phyloP scores from a whole-genome alignment of 805 yeast species.

The Metahyphopichia silvanorum region DNA sequence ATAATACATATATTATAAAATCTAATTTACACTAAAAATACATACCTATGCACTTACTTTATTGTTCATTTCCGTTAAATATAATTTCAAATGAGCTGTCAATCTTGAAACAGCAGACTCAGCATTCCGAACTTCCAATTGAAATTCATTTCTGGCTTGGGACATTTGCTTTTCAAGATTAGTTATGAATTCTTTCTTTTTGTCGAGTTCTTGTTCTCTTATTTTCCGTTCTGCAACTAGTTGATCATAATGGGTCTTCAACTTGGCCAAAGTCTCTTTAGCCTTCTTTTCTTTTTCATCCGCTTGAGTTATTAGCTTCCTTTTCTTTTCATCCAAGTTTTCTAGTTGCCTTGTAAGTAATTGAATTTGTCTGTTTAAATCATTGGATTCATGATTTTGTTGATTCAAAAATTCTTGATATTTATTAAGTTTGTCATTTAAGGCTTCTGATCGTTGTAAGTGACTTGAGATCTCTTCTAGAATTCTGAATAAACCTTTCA shows the following conservation, averaged over 20 bases:
- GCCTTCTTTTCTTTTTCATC: constrained; percentile 42
- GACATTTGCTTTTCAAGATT: constrained; percentile 39
- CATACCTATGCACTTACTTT: too few species aligned
- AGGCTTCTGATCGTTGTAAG: constrained; percentile 38
- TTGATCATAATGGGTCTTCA: constrained; percentile 45
- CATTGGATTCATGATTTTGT: constrained; percentile 33
- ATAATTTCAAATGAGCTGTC: constrained; percentile 52
- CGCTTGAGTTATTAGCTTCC: constrained; percentile 41
- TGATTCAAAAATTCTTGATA: constrained; percentile 41
- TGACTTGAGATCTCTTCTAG: constrained; percentile 51
- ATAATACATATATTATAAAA: too few species aligned
- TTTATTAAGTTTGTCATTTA: constrained; percentile 33
- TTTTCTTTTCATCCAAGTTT: constrained; percentile 46
- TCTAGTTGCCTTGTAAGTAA: constrained; percentile 51
- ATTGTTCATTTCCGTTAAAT: constrained; percentile 50
- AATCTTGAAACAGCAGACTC: constrained; percentile 53
- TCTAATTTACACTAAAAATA: too few species aligned
- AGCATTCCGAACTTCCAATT: constrained; percentile 50
- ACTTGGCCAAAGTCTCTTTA: constrained; percentile 38
- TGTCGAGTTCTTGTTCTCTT: constrained; percentile 47
- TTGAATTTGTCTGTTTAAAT: constrained; percentile 38
- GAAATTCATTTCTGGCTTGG: constrained; percentile 41
- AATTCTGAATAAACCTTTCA: constrained; percentile 44
- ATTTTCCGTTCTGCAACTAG: constrained; percentile 47
- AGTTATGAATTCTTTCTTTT: constrained; percentile 46